These are phyloP conservation scores for Calocera cornea DNA, from an alignment of 768 basidiomycete genomes.

Conservation along the genomic window DNA sequence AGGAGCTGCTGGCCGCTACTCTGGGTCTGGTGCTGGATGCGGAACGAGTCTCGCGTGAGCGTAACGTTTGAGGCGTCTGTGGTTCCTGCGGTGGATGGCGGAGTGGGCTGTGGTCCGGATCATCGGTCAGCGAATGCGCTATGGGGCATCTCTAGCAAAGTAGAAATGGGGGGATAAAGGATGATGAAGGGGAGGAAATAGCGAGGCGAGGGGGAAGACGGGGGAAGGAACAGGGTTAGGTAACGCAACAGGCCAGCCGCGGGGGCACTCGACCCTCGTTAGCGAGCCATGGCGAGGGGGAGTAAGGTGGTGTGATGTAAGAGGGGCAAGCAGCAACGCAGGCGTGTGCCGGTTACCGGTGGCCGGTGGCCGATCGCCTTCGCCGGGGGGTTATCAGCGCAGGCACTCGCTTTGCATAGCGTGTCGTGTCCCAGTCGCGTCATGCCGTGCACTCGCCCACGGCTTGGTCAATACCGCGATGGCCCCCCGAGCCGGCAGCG, in stretches of 20 bases:
- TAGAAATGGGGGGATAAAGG: too few species aligned
- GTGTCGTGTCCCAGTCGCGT: too few species aligned
- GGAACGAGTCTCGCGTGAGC: neutral
- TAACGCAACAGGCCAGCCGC: neutral
- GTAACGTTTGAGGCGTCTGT: slow-evolving; percentile 4
- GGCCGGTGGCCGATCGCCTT: too few species aligned
- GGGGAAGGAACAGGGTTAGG: neutral
- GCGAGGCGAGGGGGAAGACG: neutral
- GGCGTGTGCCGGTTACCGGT: too few species aligned
- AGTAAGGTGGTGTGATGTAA: too few species aligned
- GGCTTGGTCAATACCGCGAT: too few species aligned
- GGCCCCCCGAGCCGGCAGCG: too few species aligned
- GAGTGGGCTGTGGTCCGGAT: neutral
- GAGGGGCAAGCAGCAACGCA: too few species aligned
- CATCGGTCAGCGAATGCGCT: neutral
- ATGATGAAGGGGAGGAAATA: neutral
- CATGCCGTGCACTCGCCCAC: too few species aligned
- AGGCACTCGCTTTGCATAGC: too few species aligned
- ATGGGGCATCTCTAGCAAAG: neutral
- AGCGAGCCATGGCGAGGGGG: too few species aligned
- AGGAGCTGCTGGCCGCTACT: neutral
- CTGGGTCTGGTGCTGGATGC: neutral
- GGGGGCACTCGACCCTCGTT: neutral
- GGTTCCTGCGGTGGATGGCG: neutral
- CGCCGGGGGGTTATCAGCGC: too few species aligned